phyloP scores from a whole-genome alignment of 768 basidiomycete species.

The Scleroderma bovista region DNA sequence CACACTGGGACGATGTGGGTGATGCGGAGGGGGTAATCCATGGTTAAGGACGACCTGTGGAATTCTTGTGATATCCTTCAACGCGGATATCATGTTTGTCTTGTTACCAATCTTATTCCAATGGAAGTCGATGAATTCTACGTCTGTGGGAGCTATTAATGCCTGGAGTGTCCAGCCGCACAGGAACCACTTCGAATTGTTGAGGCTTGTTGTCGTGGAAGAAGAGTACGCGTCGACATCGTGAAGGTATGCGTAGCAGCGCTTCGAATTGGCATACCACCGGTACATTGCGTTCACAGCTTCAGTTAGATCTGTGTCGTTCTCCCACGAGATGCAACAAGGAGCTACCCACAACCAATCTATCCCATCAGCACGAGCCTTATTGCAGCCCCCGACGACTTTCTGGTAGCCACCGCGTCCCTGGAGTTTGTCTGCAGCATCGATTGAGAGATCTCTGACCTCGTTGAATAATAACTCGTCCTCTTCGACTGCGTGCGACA shows the following conservation, averaged over 20 bases:
- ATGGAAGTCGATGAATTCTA: slow-evolving; percentile 9
- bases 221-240: not conserved
- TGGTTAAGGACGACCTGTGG: slow-evolving; percentile 1
- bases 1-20: not conserved
- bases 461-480: not conserved
- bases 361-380: slow-evolving; percentile 2
- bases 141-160: slow-evolving; percentile 9
- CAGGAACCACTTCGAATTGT: slow-evolving; percentile 8
- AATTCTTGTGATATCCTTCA: not conserved
- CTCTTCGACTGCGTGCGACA: not conserved
- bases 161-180: slow-evolving; percentile 10
- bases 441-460: not conserved
- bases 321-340: slow-evolving; percentile 12
- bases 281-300: slow-evolving; percentile 16
- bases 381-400: not conserved
- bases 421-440: too few relatives aligned
- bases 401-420: not conserved
- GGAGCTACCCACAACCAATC: slow-evolving; percentile 12
- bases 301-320: slow-evolving; percentile 14
- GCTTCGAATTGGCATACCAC: slow-evolving; percentile 12
- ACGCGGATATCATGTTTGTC: not conserved
- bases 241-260: slow-evolving; percentile 14
- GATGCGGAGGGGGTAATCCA: not conserved
- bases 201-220: not conserved
- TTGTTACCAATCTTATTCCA: slow-evolving; percentile 10